Evolutionary conservation across 176 grass and related monocot species (phyloP), one percentile per base, ranked within the genome.

Genomic region (Aegilops umbellulata): DNA sequence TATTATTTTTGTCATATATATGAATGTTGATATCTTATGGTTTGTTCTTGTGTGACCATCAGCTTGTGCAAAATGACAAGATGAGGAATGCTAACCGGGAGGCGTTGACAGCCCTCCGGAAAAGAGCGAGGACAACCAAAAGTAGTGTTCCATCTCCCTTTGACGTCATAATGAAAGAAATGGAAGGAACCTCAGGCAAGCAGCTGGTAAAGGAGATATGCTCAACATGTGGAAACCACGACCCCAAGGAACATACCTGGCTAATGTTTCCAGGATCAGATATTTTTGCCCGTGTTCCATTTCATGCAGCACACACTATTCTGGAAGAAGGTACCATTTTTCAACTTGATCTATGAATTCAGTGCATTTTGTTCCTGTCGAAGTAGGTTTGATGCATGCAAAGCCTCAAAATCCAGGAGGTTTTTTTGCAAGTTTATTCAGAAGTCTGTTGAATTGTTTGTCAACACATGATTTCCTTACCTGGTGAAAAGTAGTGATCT

Each of bases 61-160:
- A 98, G 95, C 77, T 98, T 58, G 87, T 98, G 49, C 93, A 95
- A 89, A 98, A 92, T 89, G 93, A 98, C 62, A 95, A 83, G 31
- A 10, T 94, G 75, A 90, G 91, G 68, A 98, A 98, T 85, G 77
- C 39, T 62, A 95, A 95, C 39, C 83, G 93, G 82, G 95, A 95
- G 69, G 92, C 90, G 16, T 75, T 94, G 85, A 97, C 92, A 57
- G 92, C 92, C 25, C 86, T 97, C 20, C 88, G 91, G 19, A 95
- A 88, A 89, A 86, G 83, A 76, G 93, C 93, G 32, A 92, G 82
- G 65, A 98, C 93, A 60, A 95, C 91, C 32, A 95, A 93, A 80
- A 98, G 80, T 71, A 92, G 95, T 85, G 72, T 95, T 27, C 80
- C 93, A 27, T 95, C 91, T 65, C 95, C 93, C 13, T 98, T 98